These are phyloP conservation scores for Spinacia oleracea DNA, from an alignment of 179 eudicot species.

Conservation along the genomic window DNA sequence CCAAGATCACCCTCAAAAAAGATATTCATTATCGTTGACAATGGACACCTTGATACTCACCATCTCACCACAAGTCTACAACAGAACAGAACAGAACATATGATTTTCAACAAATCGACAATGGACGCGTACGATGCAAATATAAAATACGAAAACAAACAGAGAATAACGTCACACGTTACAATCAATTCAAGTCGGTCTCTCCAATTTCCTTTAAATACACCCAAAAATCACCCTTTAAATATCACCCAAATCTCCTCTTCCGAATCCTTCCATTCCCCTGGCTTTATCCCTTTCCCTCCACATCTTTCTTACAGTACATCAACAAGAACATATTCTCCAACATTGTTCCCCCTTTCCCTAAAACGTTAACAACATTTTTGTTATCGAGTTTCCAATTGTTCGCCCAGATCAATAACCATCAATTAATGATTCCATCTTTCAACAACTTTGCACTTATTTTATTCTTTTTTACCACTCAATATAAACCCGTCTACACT, in stretches of 20 bases:
- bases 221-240: neutral
- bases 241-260: neutral
- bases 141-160: neutral
- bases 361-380: too few relatives aligned
- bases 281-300: neutral
- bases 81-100: neutral
- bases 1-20: too few relatives aligned
- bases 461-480: constrained; percentile 16
- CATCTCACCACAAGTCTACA: neutral
- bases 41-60: too few relatives aligned
- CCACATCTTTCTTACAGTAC: neutral
- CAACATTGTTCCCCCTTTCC: too few relatives aligned
- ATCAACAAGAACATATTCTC: too few relatives aligned
- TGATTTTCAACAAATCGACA: neutral
- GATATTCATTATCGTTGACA: too few relatives aligned
- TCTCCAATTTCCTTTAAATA: neutral
- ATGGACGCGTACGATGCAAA: neutral
- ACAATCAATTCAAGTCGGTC: neutral
- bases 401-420: neutral
- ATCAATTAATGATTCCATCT: constrained; percentile 26
- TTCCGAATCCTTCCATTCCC: neutral
- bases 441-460: neutral
- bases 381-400: too few relatives aligned
- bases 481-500: neutral
- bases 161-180: neutral